phyloP scores from a whole-genome alignment of 2,329 filamentous ascomycete species.

The Zymoseptoria ardabiliae region DNA sequence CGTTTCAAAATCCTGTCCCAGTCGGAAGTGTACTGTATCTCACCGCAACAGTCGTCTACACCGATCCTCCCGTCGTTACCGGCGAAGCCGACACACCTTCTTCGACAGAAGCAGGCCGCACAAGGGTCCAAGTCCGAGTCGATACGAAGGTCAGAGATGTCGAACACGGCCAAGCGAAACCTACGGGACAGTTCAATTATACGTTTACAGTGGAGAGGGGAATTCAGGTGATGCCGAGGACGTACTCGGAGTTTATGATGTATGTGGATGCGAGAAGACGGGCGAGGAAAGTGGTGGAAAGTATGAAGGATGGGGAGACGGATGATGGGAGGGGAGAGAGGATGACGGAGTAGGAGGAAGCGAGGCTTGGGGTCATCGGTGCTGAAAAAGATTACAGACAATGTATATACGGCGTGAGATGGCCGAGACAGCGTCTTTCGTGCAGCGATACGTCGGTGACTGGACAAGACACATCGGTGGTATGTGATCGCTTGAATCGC shows the following conservation, averaged over 20 bases:
- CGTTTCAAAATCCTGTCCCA: constrained; percentile 67
- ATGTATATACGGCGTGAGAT: too few relatives aligned
- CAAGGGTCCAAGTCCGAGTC: constrained; percentile 62
- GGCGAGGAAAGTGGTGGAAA: constrained; percentile 46
- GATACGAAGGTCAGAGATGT: constrained; percentile 66
- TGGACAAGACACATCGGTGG: too few relatives aligned
- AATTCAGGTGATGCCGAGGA: constrained; percentile 58
- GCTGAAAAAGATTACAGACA: too few relatives aligned
- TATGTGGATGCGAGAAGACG: constrained; percentile 55
- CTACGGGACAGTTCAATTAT: constrained; percentile 70
- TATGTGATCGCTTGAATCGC: too few relatives aligned
- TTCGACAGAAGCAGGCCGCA: constrained; percentile 32
- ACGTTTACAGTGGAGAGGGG: constrained; percentile 61
- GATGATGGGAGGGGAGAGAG: constrained; percentile 24
- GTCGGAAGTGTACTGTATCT: constrained; percentile 68
- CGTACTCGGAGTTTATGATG: constrained; percentile 58
- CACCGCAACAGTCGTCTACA: constrained; percentile 65
- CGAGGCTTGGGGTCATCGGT: not conserved
- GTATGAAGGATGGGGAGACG: constrained; percentile 26
- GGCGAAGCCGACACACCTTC: constrained; percentile 30
- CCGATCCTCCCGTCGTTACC: constrained; percentile 50
- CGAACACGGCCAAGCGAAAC: constrained; percentile 59
- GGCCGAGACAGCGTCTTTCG: too few relatives aligned
- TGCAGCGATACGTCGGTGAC: too few relatives aligned
- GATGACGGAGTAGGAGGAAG: constrained; percentile 22